Evolutionary conservation across 2,329 filamentous ascomycete genomes (phyloP).

Genomic region (Phaeomoniella chlamydospora): DNA sequence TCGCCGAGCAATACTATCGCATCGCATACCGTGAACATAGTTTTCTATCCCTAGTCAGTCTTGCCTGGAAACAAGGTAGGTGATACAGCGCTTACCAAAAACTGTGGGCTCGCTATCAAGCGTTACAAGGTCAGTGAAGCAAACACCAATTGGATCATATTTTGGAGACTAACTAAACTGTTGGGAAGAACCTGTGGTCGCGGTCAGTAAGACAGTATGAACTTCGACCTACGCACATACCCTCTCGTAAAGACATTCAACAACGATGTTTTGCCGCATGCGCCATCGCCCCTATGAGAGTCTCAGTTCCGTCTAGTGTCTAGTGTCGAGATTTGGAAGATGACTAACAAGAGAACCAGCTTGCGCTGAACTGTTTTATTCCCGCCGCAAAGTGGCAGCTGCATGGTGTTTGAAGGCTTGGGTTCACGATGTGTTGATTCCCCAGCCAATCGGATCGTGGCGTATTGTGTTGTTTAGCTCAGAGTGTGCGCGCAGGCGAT

Average conservation of each 20-base stretch:
- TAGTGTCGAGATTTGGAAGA: neutral
- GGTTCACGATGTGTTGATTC: too few relatives aligned
- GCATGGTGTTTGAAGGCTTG: conserved; percentile 25
- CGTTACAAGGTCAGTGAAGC: neutral
- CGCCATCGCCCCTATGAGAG: conserved; percentile 67
- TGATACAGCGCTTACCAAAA: conserved; percentile 41
- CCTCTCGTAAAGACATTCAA: conserved; percentile 98
- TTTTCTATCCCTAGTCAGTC: conserved; percentile 49
- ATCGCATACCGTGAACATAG: conserved; percentile 75
- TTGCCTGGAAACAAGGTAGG: conserved; percentile 12
- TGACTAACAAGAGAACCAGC: conserved; percentile 68
- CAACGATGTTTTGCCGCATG: conserved; percentile 91
- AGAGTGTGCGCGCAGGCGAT: too few relatives aligned
- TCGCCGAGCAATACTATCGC: conserved; percentile 2
- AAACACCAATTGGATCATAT: conserved; percentile 1
- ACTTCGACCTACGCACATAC: too few relatives aligned
- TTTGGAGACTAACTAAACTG: conserved; percentile 59
- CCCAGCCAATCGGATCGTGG: too few relatives aligned
- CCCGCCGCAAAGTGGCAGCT: conserved; percentile 54
- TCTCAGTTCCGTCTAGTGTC: conserved; percentile 8
- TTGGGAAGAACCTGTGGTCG: conserved; percentile 72
- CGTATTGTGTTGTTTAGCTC: too few relatives aligned
- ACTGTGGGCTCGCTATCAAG: conserved; percentile 68
- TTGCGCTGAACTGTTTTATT: conserved; percentile 86
- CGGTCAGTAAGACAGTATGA: too few relatives aligned